Conservation (phyloP, 2,329 filamentous ascomycete species). For the Emmonsiellopsis sp. region DNA sequence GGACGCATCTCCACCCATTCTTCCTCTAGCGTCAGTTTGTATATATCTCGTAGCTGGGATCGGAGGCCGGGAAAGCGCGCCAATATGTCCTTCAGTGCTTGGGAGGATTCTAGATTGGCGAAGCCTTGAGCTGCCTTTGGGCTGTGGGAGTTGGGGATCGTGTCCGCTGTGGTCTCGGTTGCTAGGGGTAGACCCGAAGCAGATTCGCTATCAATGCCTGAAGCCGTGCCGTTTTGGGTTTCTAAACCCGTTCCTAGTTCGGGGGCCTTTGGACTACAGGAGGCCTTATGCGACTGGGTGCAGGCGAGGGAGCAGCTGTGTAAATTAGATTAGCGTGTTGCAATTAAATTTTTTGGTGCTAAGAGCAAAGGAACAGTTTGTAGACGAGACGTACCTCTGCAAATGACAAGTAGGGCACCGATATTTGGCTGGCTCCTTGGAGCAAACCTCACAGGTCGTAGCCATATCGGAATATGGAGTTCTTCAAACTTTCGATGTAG, state of each 20-base stretch:
- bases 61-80: conserved; percentile 30
- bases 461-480: conserved; percentile 3
- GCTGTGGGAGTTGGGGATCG: not conserved
- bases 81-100: conserved; percentile 31
- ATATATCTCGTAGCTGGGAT: conserved; percentile 33
- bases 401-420: conserved; percentile 21
- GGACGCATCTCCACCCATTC: conserved; percentile 28
- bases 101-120: conserved; percentile 17
- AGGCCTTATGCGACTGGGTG: conserved; percentile 36
- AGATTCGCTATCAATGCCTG: not conserved
- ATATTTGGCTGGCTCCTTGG: conserved; percentile 20
- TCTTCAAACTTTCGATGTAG: not conserved
- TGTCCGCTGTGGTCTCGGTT: not conserved
- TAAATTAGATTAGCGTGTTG: not conserved
- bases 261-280: conserved; percentile 24
- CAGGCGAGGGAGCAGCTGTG: conserved; percentile 39
- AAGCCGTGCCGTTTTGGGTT: not conserved
- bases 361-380: conserved; percentile 3
- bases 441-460: conserved; percentile 20
- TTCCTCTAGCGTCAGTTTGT: conserved; percentile 30
- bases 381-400: conserved; percentile 17
- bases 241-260: conserved; percentile 6
- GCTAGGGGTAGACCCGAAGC: not conserved
- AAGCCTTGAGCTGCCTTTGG: conserved; percentile 1
- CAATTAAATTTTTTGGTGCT: not conserved